Percentiles rank a stretch among this genome's conserved stretches.
phyloP scores from a whole-genome alignment of 2,329 filamentous ascomycete genomes.

The Venturia effusa region DNA sequence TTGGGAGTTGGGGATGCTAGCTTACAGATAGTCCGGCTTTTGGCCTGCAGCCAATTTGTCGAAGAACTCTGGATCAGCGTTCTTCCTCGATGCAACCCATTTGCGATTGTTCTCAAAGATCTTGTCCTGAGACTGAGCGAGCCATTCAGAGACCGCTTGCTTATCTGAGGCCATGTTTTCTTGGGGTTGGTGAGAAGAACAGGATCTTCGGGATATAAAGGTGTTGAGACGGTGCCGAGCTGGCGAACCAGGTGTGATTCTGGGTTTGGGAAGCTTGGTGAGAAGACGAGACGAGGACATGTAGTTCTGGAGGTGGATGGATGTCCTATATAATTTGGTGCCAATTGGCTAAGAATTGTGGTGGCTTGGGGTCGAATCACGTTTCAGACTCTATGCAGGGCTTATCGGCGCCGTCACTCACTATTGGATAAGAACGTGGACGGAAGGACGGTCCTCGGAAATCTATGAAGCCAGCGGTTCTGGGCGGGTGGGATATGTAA shows the following conservation, averaged over 20 bases:
- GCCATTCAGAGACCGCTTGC: constrained; percentile 39
- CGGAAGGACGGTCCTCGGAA: not conserved
- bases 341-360: constrained; percentile 3
- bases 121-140: constrained; percentile 52
- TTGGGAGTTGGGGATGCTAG: constrained; percentile 15
- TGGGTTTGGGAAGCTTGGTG: not conserved
- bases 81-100: constrained; percentile 51
- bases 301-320: not conserved
- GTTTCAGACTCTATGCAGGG: not conserved
- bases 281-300: not conserved
- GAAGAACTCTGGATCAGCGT: constrained; percentile 55
- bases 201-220: not conserved
- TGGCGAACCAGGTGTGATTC: not conserved
- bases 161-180: not conserved
- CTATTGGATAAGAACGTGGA: not conserved
- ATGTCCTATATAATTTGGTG: not conserved
- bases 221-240: not conserved
- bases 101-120: constrained; percentile 59
- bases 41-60: constrained; percentile 53
- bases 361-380: not conserved
- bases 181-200: not conserved
- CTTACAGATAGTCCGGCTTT: constrained; percentile 57
- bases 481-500: not conserved
- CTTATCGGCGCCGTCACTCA: not conserved
- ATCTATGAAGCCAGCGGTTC: not conserved